Base-by-base conservation (phyloP, 441 rosid genomes). In the Erodium chrysanthum region DNA sequence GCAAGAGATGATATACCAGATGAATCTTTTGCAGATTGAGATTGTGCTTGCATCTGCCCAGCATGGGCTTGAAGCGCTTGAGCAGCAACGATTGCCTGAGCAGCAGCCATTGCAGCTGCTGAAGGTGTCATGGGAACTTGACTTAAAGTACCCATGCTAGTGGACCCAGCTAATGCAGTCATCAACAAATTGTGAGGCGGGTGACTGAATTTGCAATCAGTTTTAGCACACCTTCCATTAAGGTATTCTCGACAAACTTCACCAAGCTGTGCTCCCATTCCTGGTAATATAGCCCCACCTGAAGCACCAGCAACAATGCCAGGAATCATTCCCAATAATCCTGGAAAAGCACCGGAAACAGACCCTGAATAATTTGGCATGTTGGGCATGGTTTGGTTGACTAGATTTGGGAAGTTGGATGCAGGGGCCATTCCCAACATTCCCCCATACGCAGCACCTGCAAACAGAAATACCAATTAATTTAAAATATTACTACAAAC, bases 61-160 rank as follows among this genome's bases (percentile, higher is more conserved):
- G 99, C 98, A 87, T 95, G 98, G 25, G 99, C 98, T 79, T 95
- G 98, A 81, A 95, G 96, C 12, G 98, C 97, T 79, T 95, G 95
- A 8, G 97, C 99, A 12, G 99, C 98, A 78, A 95, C 95, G 76
- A 95, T 95, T 54, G 96, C 98, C 78, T 92, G 99, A 68, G 99
- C 99, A 79, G 98, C 98, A 84, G 97, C 98, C 99, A 92, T 95
- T 65, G 99, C 99, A 68, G 98, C 99, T 37, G 98, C 97, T 29
- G 99, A 95, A 82, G 98, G 98, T 11, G 99, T 95, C 97, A 92
- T 92, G 40, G 98, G 98, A 35, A 87, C 96, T 83, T 90, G 97
- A 80, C 93, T 92, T 14, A 88, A 80, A 71, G 82, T 86, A 70
- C 97, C 91, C 94, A 90, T 86, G 71, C 86, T 75, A 21, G 98